Conservation (phyloP, 129 eudicot species). For the Escallonia rubra region DNA sequence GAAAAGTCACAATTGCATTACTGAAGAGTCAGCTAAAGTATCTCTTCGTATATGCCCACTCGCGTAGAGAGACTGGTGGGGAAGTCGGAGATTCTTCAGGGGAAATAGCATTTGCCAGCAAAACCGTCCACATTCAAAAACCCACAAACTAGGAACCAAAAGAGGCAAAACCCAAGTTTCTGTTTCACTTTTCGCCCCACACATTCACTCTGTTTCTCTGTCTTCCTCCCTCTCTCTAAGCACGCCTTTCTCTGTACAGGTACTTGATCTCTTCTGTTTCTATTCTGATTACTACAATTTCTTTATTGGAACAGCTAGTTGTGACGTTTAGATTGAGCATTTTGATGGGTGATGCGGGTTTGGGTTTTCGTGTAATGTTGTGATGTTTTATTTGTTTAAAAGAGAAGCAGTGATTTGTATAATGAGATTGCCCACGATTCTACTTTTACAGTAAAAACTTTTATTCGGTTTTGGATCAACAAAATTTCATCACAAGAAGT, state of each 20-base stretch:
- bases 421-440: not conserved
- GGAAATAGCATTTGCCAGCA: not conserved
- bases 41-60: too few relatives aligned
- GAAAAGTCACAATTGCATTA: too few relatives aligned
- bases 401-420: not conserved
- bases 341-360: not conserved
- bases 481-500: not conserved
- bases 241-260: not conserved
- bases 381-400: not conserved
- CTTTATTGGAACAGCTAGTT: too few relatives aligned
- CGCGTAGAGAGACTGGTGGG: too few relatives aligned
- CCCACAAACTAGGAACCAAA: not conserved
- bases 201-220: not conserved
- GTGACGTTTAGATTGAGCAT: too few relatives aligned
- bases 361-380: not conserved
- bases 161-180: not conserved
- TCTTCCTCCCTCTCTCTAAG: not conserved
- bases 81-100: not conserved
- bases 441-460: too few relatives aligned
- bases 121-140: not conserved
- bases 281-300: not conserved
- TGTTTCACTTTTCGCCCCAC: not conserved
- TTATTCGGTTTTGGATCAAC: not conserved
- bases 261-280: not conserved
- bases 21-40: too few relatives aligned